A percentile compares a stretch with the other conserved stretches of the same genome.
phyloP scores from a whole-genome alignment of 768 basidiomycete species.

The Candolleomyces eurysporus region DNA sequence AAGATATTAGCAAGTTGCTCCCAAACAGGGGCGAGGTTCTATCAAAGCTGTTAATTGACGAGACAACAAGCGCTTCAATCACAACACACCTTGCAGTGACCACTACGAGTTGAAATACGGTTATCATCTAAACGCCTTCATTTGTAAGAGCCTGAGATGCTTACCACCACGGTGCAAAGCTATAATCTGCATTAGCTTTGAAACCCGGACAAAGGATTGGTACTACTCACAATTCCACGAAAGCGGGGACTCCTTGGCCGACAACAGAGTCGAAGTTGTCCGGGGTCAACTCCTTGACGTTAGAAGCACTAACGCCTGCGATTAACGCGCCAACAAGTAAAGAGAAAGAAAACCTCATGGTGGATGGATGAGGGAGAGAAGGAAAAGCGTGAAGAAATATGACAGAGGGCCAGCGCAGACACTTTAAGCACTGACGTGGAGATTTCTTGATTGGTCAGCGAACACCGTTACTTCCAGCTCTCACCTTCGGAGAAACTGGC shows the following conservation, averaged over 20 bases:
- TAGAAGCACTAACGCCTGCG: constrained; percentile 64
- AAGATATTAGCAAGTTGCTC: constrained; percentile 92
- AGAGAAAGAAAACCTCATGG: constrained; percentile 60
- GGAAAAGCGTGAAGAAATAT: constrained; percentile 25
- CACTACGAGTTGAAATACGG: constrained; percentile 38
- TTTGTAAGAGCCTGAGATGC: constrained; percentile 12
- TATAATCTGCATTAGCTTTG: constrained; percentile 24
- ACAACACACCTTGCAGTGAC: constrained; percentile 76
- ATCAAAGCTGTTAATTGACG: not conserved
- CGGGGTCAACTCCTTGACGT: constrained; percentile 77
- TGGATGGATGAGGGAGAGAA: constrained; percentile 19
- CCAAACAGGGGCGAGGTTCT: constrained; percentile 87
- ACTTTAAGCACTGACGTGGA: constrained; percentile 14
- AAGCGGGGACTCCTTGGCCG: constrained; percentile 77
- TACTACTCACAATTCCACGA: constrained; percentile 84
- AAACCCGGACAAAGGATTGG: not conserved
- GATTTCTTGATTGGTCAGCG: constrained; percentile 17
- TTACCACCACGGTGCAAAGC: constrained; percentile 90
- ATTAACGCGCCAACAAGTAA: constrained; percentile 56
- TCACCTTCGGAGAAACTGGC: constrained; percentile 1
- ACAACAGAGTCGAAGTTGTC: constrained; percentile 74
- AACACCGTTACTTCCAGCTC: not conserved
- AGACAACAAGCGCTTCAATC: no score
- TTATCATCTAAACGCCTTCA: not conserved
- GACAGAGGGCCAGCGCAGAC: not conserved